Evolutionary conservation across 2,329 filamentous ascomycete species (phyloP), one percentile per base, ranked within the genome.

Genomic region (Claviceps humidiphila): DNA sequence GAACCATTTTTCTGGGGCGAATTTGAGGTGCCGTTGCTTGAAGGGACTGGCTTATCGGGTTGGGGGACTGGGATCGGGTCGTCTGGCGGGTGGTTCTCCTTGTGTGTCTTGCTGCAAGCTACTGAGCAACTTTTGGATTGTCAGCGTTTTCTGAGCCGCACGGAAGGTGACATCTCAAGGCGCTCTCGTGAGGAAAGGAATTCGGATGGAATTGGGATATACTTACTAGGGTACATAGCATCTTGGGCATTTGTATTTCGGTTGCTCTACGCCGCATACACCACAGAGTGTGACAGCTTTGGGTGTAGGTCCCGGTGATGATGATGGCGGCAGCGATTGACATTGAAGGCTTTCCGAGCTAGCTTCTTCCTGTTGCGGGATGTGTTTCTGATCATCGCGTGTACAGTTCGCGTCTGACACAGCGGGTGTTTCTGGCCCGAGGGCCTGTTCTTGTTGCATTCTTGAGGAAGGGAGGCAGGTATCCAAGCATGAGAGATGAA

Each of bases 191-290:
- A 26, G 17, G 42, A 26, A 4, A n/a, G 11, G 26, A 17, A 34
- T 9, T n/a, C 5, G 14, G 13, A 34, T 11, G 13, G 24, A 34
- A 11, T 17, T 14, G 42, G 22, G 16, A 8, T 20, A 26, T 20
- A 66, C 78, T 61, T 68, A 84, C 81, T 81, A 83, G 55, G 75
- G 74, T 22, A 77, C 59, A 47, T 71, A 65, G 61, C 81, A 84
- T 30, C 72, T 71, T n/a, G 77, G 70, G 56, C 81, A 84, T 59
- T 81, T 84, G 65, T 84, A 84, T 63, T 80, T 83, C 34, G 71
- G 71, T 20, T 73, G 67, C 4, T 71, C 71, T 38, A 64, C 60
- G 30, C 74, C 62, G 62, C 81, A 84, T 37, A 81, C 68, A 5
- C 73, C 72, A 58, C 81, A 84, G 2, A 63, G 56, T 17, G 59